phyloP scores from a whole-genome alignment of 768 basidiomycete species.

The Auriscalpium vulgare region DNA sequence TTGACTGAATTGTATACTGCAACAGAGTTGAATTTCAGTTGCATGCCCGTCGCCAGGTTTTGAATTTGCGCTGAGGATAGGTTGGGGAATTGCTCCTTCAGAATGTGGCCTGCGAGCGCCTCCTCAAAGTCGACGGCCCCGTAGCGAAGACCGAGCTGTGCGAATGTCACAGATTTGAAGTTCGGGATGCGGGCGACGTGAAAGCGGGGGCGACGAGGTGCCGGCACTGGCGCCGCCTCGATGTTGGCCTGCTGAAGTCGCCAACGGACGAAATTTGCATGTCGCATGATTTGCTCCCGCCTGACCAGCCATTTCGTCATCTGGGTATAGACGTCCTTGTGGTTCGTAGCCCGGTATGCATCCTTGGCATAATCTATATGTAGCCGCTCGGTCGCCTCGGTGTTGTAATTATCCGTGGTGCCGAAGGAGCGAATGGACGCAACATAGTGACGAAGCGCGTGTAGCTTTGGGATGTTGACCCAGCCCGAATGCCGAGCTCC shows the following conservation, averaged over 20 bases:
- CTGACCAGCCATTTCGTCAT: not conserved
- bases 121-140: not conserved
- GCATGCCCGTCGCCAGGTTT: no score
- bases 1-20: not conserved
- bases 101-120: not conserved
- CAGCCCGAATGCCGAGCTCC: constrained; percentile 11
- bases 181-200: not conserved
- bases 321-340: not conserved
- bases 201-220: no score
- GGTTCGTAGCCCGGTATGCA: not conserved
- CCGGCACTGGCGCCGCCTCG: no score
- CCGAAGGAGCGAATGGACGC: constrained; percentile 51
- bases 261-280: not conserved
- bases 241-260: no score
- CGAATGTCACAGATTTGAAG: not conserved
- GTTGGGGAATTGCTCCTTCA: not conserved
- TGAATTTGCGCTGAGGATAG: no score
- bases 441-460: constrained; percentile 15
- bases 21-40: not conserved
- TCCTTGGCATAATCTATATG: constrained; percentile 4
- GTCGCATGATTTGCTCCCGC: not conserved
- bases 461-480: constrained; percentile 19
- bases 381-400: constrained; percentile 8
- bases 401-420: constrained; percentile 25
- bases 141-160: not conserved